These are phyloP conservation scores for Cicer bijugum DNA, from an alignment of 306 rosid species.

Conservation along the genomic window DNA sequence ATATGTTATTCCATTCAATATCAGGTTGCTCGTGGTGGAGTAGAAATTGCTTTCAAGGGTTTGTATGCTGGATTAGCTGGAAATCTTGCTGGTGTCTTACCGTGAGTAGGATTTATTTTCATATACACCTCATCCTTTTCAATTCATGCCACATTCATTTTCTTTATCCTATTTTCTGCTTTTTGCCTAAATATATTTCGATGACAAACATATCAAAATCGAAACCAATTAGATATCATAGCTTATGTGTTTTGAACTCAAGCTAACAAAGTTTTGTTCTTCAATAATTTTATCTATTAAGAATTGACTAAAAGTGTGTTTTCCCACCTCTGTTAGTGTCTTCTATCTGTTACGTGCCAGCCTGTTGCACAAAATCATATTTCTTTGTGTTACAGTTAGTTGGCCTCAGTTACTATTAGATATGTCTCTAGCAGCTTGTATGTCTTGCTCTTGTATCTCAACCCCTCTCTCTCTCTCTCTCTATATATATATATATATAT, in stretches of 20 bases:
- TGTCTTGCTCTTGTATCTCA: neutral
- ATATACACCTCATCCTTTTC: neutral
- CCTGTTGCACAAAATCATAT: neutral
- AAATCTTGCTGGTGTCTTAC: constrained; percentile 90
- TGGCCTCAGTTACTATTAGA: neutral
- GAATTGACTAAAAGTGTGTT: constrained; percentile 22
- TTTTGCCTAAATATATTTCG: constrained; percentile 19
- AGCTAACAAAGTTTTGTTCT: neutral
- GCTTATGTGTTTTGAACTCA: neutral
- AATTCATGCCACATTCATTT: neutral
- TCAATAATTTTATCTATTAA: constrained; percentile 26
- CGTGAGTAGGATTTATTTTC: constrained; percentile 64
- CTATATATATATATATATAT: too few relatives aligned
- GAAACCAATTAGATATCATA: constrained; percentile 8
- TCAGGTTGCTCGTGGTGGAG: constrained; percentile 92
- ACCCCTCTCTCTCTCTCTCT: neutral
- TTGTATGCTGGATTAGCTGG: constrained; percentile 92
- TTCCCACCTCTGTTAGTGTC: neutral
- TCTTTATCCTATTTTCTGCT: constrained; percentile 6
- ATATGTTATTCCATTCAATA: constrained; percentile 20
- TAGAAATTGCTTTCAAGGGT: constrained; percentile 74
- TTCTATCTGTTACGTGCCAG: neutral
- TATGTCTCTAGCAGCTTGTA: neutral
- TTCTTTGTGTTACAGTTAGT: neutral
- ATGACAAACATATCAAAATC: constrained; percentile 10